These are phyloP conservation scores for Petrea volubilis DNA, from an alignment of 257 asterid genomes.

Conservation along the genomic window DNA sequence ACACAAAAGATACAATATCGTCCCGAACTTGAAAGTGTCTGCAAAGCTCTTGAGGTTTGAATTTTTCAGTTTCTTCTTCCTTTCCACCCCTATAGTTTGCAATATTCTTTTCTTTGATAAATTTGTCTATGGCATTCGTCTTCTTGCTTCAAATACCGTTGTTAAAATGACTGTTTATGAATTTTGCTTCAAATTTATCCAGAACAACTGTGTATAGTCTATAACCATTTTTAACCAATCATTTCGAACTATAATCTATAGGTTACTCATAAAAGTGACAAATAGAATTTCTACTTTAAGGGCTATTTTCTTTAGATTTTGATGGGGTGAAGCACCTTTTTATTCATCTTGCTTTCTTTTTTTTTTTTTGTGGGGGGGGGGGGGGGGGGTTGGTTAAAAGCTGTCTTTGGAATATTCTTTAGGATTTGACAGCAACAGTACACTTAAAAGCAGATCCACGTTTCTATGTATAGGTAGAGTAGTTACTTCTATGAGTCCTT, in stretches of 20 bases:
- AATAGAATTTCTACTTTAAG: neutral
- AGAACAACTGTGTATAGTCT: neutral
- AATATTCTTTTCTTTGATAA: neutral
- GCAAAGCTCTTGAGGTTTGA: slow-evolving; percentile 91
- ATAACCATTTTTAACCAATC: neutral
- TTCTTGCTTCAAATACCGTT: neutral
- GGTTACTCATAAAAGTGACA: neutral
- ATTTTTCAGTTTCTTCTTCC: neutral
- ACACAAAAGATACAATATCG: slow-evolving; percentile 79
- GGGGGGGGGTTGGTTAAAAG: neutral
- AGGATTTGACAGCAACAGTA: neutral
- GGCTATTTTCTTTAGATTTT: neutral
- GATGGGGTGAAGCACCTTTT: neutral
- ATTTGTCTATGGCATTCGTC: neutral
- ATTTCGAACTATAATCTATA: neutral
- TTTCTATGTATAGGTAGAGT: neutral
- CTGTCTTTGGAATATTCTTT: neutral
- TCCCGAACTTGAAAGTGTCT: slow-evolving; percentile 78
- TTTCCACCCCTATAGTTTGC: neutral
- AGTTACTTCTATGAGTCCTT: neutral
- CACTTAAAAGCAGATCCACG: neutral
- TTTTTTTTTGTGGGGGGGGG: too few species aligned
- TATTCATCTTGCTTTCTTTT: neutral
- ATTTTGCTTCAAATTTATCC: neutral
- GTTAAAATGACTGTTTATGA: neutral